Base-by-base conservation (phyloP, 495 filamentous ascomycete species). In the Recurvomyces mirabilis region DNA sequence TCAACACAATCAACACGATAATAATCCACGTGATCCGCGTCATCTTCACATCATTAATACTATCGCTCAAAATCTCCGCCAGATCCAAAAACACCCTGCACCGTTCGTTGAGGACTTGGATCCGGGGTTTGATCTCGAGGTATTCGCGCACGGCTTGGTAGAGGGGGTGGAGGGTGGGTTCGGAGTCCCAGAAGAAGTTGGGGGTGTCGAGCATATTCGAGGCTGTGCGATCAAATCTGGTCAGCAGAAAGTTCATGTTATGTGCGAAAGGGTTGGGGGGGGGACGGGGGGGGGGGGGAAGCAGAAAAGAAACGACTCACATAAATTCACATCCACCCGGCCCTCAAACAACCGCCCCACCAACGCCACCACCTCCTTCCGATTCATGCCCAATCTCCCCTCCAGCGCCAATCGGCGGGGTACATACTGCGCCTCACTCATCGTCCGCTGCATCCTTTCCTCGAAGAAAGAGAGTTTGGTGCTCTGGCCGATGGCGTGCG, bases 101-200 rank as follows among this genome's bases (percentile, higher is more conserved):
- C 34, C 93, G 84, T 61, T 94, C 89, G 60, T 99, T 99, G 28
- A 99, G 77, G 5, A 94, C 87, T 58, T 91, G 80, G 49, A 93
- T 91, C 19, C 91, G 85, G 0, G 81, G 83, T 54, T 89, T 86
- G 65, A 99, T 96, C 57, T 99, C 91, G 34, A 99, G 79, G 60
- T 99, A 99, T 57, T 96, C 93, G 53, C 91, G 83, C 22, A 96
- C 87, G 38, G 89, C 91, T 43, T 76, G 76, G 63, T 99, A 99
- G 31, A 99, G 78, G 0, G 91, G 91, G 58, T 94, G 86, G 0
- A 99, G 73, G 1, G 84, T 94, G 26, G 91, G 91, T 58, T 99
- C 91, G 23, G 81, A 81, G 55, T 94, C 87, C 91, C 91, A 99
- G 73, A 99, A 96, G 70, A 99, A 96, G 61, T 91, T 93, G 32